Conservation (phyloP, 2,329 filamentous ascomycete genomes). For the Penicillium corylophilum region DNA sequence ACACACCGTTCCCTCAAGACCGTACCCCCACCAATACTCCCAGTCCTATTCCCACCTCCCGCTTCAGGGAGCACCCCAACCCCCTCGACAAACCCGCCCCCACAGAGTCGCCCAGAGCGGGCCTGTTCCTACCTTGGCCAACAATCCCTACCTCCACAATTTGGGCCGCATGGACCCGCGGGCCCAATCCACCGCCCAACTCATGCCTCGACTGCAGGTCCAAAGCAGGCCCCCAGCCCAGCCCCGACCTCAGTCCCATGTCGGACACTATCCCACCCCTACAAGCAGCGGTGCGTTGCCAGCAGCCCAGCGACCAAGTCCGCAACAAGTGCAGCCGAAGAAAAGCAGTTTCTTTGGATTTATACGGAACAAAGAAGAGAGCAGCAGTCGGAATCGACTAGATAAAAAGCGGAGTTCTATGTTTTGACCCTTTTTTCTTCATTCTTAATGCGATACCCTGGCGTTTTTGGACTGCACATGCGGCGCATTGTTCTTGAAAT, state of each 20-base stretch:
- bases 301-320: slow-evolving; percentile 5
- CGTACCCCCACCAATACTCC: slow-evolving; percentile 18
- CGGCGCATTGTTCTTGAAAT: not conserved
- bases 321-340: slow-evolving; percentile 34
- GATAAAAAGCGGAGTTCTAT: slow-evolving; percentile 49
- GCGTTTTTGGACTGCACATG: slow-evolving; percentile 1
- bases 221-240: not conserved
- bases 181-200: slow-evolving; percentile 22
- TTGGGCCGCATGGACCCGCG: slow-evolving; percentile 15
- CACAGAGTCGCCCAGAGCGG: slow-evolving; percentile 10
- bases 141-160: slow-evolving; percentile 19
- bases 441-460: slow-evolving; percentile 17
- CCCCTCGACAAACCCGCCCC: slow-evolving; percentile 15
- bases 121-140: slow-evolving; percentile 12
- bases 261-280: slow-evolving; percentile 14
- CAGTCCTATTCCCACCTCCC: slow-evolving; percentile 23
- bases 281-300: slow-evolving; percentile 14
- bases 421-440: slow-evolving; percentile 33
- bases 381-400: slow-evolving; percentile 31
- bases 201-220: slow-evolving; percentile 16
- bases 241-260: slow-evolving; percentile 16
- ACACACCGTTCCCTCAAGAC: slow-evolving; percentile 14
- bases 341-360: slow-evolving; percentile 50
- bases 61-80: slow-evolving; percentile 13
- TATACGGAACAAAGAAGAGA: slow-evolving; percentile 35